Evolutionary conservation across 306 rosid genomes (phyloP).

Genomic region (Vigna reflexopilosa): DNA sequence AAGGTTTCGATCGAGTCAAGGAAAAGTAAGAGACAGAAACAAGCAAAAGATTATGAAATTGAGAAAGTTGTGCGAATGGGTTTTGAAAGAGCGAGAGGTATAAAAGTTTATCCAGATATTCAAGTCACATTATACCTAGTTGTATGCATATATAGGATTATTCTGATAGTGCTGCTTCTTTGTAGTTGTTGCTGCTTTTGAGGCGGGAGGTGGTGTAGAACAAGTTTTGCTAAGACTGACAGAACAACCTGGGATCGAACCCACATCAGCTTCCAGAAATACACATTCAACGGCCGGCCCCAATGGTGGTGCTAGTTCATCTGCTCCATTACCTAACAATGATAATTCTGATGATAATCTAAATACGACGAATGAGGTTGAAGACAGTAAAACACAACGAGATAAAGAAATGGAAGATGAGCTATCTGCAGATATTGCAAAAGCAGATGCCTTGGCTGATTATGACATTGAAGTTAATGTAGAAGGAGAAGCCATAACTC

Average conservation of each 20-base stretch:
- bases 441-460: slow-evolving; percentile 48
- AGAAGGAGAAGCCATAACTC: slow-evolving; percentile 71
- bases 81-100: slow-evolving; percentile 85
- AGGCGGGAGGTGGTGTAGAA: slow-evolving; percentile 60
- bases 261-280: slow-evolving; percentile 27
- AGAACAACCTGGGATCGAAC: slow-evolving; percentile 42
- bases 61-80: slow-evolving; percentile 74
- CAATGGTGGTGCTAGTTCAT: slow-evolving; percentile 48
- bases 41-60: slow-evolving; percentile 58
- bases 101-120: slow-evolving; percentile 29
- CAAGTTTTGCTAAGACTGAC: slow-evolving; percentile 57
- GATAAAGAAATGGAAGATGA: slow-evolving; percentile 61
- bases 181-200: slow-evolving; percentile 73
- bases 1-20: slow-evolving; percentile 72
- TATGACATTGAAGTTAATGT: slow-evolving; percentile 57
- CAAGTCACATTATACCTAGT: slow-evolving; percentile 14
- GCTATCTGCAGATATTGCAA: slow-evolving; percentile 54
- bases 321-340: slow-evolving; percentile 41
- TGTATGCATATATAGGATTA: not conserved
- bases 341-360: slow-evolving; percentile 21
- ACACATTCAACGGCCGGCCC: slow-evolving; percentile 36
- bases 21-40: slow-evolving; percentile 65
- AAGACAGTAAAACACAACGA: slow-evolving; percentile 39
- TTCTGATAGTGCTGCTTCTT: slow-evolving; percentile 43
- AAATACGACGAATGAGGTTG: slow-evolving; percentile 33